Base-by-base conservation (phyloP, 805 yeast species). In the Nakazawaea ishiwadae region DNA sequence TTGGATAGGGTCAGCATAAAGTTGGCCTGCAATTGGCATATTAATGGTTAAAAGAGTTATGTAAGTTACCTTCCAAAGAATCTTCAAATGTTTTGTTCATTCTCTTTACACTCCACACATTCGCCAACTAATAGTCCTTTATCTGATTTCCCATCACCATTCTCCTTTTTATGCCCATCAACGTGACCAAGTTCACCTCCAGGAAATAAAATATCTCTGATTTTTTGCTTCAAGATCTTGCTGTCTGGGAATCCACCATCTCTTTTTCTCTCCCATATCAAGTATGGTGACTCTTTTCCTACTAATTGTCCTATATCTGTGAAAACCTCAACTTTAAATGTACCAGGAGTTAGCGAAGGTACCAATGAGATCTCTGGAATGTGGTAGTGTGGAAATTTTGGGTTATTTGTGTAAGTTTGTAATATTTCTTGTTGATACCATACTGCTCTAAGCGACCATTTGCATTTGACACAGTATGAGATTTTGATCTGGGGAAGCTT, bases 201-300 rank as follows among this genome's bases (percentile, higher is more conserved):
- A 0, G 88, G 89, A 37, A 66, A 73, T n/a, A 83, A 59, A 5
- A 62, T 52, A 47, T 80, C 75, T 46, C 93, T 61, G 4, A 88
- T 75, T 38, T 73, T 65, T 45, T 79, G 80, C 59, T 89, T 88
- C 48, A 89, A 62, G 12, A 77, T 72, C 55, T 88, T 89, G 14
- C 91, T 77, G 56, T 89, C 96, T 0, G 96, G 96, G 57, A 88
- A 88, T 26, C 96, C 96, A 27, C 77, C 85, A 39, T 76, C 63
- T 11, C 46, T 48, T 14, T 61, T 67, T n/a, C 89, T 63, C 49
- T 81, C 86, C 87, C 87, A 81, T 4, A 81, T 46, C 10, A 56
- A 44, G 1, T 61, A 59, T 31, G 60, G 58, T 50, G 55, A 61
- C 3, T 47, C 48, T 15, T 58, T 59, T 44, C 60, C 55, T 7